phyloP scores from a whole-genome alignment of 208 protist species.

The Leishmania tarentolae region DNA sequence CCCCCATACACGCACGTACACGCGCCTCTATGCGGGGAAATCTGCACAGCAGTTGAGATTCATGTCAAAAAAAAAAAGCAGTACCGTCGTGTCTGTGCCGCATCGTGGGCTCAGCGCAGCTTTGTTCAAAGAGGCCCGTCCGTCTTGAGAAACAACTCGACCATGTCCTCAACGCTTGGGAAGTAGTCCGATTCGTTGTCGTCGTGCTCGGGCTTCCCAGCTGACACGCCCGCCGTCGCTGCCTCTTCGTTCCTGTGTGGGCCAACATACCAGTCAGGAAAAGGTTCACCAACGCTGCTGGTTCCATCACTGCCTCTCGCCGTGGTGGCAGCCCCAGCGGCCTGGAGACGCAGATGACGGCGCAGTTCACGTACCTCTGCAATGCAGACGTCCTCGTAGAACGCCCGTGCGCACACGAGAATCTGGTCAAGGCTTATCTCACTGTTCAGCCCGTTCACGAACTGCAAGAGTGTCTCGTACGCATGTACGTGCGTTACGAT shows the following conservation, averaged over 20 bases:
- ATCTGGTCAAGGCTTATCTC: conserved; percentile 51
- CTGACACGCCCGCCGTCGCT: not conserved
- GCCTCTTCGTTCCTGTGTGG: not conserved
- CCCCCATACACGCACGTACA: not conserved
- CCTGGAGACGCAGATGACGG: conserved; percentile 15
- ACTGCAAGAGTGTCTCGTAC: conserved; percentile 69
- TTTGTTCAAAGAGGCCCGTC: conserved; percentile 26
- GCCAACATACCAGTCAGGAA: conserved; percentile 1
- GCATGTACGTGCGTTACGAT: conserved; percentile 53
- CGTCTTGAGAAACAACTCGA: conserved; percentile 32
- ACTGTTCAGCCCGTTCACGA: conserved; percentile 53
- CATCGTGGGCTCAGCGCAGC: not conserved
- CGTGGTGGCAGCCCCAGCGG: not conserved
- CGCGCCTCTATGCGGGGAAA: not conserved
- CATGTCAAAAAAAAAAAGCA: not conserved
- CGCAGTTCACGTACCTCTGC: conserved; percentile 30
- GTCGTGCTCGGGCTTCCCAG: not conserved
- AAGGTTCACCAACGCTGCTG: not conserved
- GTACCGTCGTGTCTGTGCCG: not conserved
- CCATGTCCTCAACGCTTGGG: conserved; percentile 49
- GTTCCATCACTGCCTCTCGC: not conserved
- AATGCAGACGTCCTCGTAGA: conserved; percentile 65
- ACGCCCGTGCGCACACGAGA: conserved; percentile 52
- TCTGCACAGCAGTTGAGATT: not conserved
- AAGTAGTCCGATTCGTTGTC: conserved; percentile 1